Base-by-base conservation (phyloP, 768 basidiomycete species). In the Trametes elegans region DNA sequence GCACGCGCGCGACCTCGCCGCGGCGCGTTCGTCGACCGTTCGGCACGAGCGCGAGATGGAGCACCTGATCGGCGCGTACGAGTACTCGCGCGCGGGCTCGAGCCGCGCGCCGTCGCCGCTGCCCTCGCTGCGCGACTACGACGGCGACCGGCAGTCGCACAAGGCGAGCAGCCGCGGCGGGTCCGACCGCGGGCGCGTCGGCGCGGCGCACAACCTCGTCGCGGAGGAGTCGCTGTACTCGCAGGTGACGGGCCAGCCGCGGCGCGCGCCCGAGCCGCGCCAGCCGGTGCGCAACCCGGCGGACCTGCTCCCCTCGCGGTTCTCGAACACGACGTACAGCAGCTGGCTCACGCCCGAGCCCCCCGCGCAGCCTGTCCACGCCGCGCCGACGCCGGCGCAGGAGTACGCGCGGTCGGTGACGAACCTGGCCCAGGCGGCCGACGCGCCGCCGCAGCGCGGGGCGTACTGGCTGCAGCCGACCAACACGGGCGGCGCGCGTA, bases 241-340 rank as follows among this genome's bases (percentile, higher is more conserved):
- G 53, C 80, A 87, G 66, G 65, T 83, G 44, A 91, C 87, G 9
- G 88, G 89, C 18, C 64, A 74, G 31, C 82, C 81, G 58, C 78
- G 80, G 28, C 73, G 73, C 24, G 79, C 74, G 36, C 84, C 89
- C 6, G 85, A 89, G 63, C 82, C 87, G n/a, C 79, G 88, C n/a
- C 80, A 85, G 68, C 87, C 88, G 18, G 76, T 88, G 59, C 79
- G 78, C 71, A 73, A 74, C 57, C 44, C 69, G 35, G 53, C 57
- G 14, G 72, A 76, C 27, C 65, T 73, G 29, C 62, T 76, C 53
- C 65, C 72, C 6, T 78, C 79, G 55, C 72, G 80, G 49, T 79
- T 80, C 65, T 84, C 81, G 21, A 67, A 70, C 26, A 76, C 76
- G 44, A 79, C 78, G 29, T 60, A 70, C 44, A 71, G 72, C 36